phyloP scores from a whole-genome alignment of 2,329 filamentous ascomycete genomes.

The Diaporthe vaccinii region DNA sequence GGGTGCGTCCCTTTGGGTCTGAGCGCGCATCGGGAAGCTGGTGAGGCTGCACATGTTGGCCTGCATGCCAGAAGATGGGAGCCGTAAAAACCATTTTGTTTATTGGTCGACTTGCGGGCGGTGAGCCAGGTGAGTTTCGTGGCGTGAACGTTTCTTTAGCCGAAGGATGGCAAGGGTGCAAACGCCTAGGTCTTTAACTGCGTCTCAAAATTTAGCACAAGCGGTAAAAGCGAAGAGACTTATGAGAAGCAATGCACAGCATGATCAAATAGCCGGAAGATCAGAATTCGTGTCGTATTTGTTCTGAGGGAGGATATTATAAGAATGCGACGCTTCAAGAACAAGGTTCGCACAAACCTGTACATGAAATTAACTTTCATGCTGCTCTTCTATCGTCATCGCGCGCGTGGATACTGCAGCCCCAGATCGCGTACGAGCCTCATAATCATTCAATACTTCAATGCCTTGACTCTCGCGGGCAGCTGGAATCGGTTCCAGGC shows the following conservation, averaged over 20 bases:
- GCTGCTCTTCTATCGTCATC: slow-evolving; percentile 18
- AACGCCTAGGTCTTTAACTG: neutral
- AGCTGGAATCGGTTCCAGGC: neutral
- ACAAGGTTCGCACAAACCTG: neutral
- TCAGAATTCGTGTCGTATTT: neutral
- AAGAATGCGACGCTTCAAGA: neutral
- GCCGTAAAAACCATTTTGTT: slow-evolving; percentile 10
- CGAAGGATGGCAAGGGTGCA: neutral
- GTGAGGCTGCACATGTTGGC: slow-evolving; percentile 21
- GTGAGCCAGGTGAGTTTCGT: neutral
- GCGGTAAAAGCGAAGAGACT: too few relatives aligned
- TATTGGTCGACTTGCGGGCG: too few relatives aligned
- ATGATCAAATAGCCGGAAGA: neutral
- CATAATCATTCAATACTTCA: neutral
- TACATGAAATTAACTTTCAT: slow-evolving; percentile 24
- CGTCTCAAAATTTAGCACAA: neutral
- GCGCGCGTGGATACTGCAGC: slow-evolving; percentile 6
- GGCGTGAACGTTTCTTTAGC: neutral
- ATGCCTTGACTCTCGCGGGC: slow-evolving; percentile 19
- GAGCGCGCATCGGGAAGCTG: slow-evolving; percentile 30
- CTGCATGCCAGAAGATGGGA: slow-evolving; percentile 27
- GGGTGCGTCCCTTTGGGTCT: slow-evolving; percentile 14
- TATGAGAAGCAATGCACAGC: neutral
- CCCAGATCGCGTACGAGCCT: neutral
- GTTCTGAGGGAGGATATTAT: neutral